Conservation (phyloP, 2,329 filamentous ascomycete genomes). For the Myriangium duriaei region DNA sequence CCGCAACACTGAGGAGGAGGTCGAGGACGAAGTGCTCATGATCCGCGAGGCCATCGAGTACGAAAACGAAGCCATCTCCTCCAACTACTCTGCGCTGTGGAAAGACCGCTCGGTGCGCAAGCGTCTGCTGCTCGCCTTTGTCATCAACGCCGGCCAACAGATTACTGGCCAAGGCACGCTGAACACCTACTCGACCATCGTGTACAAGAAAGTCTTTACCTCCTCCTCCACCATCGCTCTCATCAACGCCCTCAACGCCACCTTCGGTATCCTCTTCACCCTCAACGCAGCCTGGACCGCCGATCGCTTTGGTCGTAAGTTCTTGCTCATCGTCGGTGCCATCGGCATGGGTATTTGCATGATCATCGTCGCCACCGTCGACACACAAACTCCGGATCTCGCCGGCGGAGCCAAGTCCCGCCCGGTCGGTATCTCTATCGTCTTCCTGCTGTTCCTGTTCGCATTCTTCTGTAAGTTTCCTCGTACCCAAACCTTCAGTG, state of each 20-base stretch:
- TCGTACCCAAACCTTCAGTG: constrained; percentile 12
- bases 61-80: constrained; percentile 56
- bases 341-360: constrained; percentile 59
- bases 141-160: constrained; percentile 60
- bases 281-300: constrained; percentile 62
- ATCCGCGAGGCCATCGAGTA: constrained; percentile 60
- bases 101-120: constrained; percentile 57
- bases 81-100: constrained; percentile 53
- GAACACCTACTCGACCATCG: constrained; percentile 60
- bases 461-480: constrained; percentile 16
- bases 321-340: constrained; percentile 55
- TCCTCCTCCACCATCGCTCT: constrained; percentile 49
- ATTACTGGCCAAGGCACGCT: constrained; percentile 60
- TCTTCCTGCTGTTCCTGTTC: constrained; percentile 48
- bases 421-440: constrained; percentile 53
- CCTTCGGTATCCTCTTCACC: constrained; percentile 60
- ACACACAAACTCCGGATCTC: constrained; percentile 45
- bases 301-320: constrained; percentile 57
- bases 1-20: constrained; percentile 51
- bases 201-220: constrained; percentile 59
- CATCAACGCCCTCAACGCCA: constrained; percentile 64
- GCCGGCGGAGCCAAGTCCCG: constrained; percentile 41
- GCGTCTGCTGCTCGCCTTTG: constrained; percentile 51
- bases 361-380: constrained; percentile 49
- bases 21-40: constrained; percentile 51